Evolutionary conservation across 2,329 filamentous ascomycete species (phyloP).

Genomic region (Pseudocercospora crystallina): DNA sequence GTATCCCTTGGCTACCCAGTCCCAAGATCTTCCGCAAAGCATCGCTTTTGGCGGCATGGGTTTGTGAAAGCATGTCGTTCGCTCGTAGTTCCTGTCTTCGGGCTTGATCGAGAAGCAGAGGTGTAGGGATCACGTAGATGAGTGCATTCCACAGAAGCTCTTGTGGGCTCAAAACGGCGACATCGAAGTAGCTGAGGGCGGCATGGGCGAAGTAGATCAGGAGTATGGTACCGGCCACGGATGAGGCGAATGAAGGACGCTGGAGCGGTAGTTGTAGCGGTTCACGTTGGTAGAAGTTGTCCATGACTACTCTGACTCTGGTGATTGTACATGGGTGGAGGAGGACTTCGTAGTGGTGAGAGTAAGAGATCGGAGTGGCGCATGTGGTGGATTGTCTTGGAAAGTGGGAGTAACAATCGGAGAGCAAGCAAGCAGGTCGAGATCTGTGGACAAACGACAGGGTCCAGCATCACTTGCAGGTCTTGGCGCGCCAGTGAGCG

Average conservation of each 20-base stretch:
- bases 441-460: too few species aligned
- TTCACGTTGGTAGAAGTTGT: constrained; percentile 22
- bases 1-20: constrained; percentile 37
- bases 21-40: constrained; percentile 39
- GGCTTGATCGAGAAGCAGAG: constrained; percentile 59
- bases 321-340: constrained; percentile 11
- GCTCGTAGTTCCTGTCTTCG: constrained; percentile 30
- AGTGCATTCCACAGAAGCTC: constrained; percentile 62
- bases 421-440: too few species aligned
- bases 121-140: constrained; percentile 58
- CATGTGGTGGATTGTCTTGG: constrained; percentile 5
- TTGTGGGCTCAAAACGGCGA: constrained; percentile 41
- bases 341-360: neutral
- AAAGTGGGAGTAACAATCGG: neutral
- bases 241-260: constrained; percentile 19
- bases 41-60: constrained; percentile 39
- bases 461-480: constrained; percentile 6
- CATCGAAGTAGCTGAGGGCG: constrained; percentile 30
- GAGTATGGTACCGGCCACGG: constrained; percentile 26
- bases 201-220: constrained; percentile 34
- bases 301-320: constrained; percentile 19
- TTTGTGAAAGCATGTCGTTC: constrained; percentile 33
- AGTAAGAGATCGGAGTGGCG: constrained; percentile 1
- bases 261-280: constrained; percentile 7
- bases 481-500: constrained; percentile 3